Conservation (phyloP, 495 filamentous ascomycete genomes). For the Trichoderma gamsii region DNA sequence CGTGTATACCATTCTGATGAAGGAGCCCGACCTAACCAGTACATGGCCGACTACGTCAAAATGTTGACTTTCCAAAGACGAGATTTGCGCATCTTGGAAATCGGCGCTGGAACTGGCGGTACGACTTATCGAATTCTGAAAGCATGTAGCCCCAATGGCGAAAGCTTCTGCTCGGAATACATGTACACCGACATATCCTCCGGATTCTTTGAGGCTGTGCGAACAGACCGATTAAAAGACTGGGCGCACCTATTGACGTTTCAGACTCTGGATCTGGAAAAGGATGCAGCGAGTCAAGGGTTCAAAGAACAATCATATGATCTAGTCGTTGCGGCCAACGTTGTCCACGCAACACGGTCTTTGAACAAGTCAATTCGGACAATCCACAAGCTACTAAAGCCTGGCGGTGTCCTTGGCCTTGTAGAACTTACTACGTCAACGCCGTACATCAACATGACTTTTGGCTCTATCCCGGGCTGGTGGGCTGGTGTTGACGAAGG, state of each 20-base stretch:
- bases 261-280: constrained; percentile 40
- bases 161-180: constrained; percentile 26
- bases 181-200: constrained; percentile 42
- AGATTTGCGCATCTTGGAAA: constrained; percentile 37
- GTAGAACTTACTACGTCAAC: constrained; percentile 24
- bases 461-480: constrained; percentile 38
- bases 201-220: constrained; percentile 33
- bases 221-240: constrained; percentile 1
- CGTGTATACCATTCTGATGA: constrained; percentile 15
- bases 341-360: constrained; percentile 42
- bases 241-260: constrained; percentile 36
- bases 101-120: constrained; percentile 38
- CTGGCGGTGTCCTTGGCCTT: constrained; percentile 37
- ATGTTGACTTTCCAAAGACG: constrained; percentile 28
- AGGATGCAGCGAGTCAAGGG: constrained; percentile 36
- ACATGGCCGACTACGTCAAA: constrained; percentile 21
- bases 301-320: constrained; percentile 42
- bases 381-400: constrained; percentile 40
- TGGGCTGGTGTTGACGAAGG: constrained; percentile 37
- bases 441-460: constrained; percentile 26
- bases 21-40: constrained; percentile 19
- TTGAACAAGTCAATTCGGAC: constrained; percentile 36
- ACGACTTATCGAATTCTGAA: constrained; percentile 24
- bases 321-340: constrained; percentile 38
- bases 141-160: constrained; percentile 11